phyloP scores from a whole-genome alignment of 192 early-diverging fungal species.

The Jimgerdemannia flammicorona region DNA sequence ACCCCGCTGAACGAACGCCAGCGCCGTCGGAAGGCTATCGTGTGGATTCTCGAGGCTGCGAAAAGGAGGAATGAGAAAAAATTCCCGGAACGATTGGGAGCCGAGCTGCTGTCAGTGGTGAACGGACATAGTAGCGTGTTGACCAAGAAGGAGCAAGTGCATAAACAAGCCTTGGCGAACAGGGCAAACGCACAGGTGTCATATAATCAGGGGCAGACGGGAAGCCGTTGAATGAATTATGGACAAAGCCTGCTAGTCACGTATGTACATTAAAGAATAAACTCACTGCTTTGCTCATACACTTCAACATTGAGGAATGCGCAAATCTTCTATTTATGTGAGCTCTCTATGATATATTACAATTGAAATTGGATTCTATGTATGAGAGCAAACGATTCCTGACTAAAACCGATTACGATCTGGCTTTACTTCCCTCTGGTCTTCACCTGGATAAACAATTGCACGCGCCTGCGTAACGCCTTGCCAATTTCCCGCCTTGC shows the following conservation, averaged over 20 bases:
- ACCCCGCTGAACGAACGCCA: constrained; percentile 75
- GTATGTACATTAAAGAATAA: no score
- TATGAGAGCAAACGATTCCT: not conserved
- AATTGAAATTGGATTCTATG: not conserved
- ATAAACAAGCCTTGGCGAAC: constrained; percentile 82
- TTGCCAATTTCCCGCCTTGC: constrained; percentile 30
- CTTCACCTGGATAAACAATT: constrained; percentile 49
- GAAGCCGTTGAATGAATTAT: not conserved
- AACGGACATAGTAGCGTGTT: constrained; percentile 66
- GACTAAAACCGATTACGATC: not conserved
- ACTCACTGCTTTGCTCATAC: no score
- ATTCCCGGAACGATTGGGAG: constrained; percentile 69
- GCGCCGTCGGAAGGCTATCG: constrained; percentile 68
- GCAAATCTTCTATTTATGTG: no score
- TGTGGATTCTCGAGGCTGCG: constrained; percentile 83
- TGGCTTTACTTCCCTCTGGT: constrained; percentile 24
- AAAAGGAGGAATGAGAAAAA: constrained; percentile 56
- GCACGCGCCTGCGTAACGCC: constrained; percentile 36
- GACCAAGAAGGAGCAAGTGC: constrained; percentile 69
- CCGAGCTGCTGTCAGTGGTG: constrained; percentile 78
- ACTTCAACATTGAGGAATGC: no score
- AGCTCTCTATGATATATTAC: no score
- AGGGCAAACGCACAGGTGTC: constrained; percentile 57
- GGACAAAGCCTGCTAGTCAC: no score
- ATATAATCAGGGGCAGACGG: constrained; percentile 12